phyloP scores from a whole-genome alignment of 129 eudicot species.

The Helichrysum umbraculigerum region DNA sequence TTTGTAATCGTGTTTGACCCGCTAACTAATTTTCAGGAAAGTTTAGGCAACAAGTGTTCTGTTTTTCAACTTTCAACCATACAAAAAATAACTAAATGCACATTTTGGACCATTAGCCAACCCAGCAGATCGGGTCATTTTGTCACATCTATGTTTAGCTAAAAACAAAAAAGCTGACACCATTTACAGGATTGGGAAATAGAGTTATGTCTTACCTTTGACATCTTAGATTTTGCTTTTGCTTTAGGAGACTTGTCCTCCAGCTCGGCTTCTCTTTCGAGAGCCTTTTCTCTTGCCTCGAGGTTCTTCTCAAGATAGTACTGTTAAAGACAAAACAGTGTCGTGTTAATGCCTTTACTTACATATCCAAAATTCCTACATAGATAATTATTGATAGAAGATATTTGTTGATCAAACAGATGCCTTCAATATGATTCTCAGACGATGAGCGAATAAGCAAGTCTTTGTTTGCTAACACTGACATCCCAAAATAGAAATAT shows the following conservation, averaged over 20 bases:
- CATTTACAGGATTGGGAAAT: not conserved
- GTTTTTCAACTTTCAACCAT: not conserved
- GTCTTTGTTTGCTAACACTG: not conserved
- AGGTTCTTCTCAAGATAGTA: conserved; percentile 98
- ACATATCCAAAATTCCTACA: not conserved
- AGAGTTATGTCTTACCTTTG: conserved; percentile 60
- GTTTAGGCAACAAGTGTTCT: not conserved
- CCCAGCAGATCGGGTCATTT: not conserved
- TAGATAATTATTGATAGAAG: not conserved
- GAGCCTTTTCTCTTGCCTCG: conserved; percentile 86
- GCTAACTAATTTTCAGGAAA: no score
- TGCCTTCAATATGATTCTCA: no score
- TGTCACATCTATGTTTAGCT: not conserved
- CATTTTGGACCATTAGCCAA: not conserved
- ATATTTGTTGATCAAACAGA: not conserved
- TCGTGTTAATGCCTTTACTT: not conserved
- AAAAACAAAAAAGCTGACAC: not conserved
- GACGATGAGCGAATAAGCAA: not conserved
- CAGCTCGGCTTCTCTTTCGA: conserved; percentile 91
- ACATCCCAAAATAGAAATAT: not conserved
- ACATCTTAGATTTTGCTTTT: conserved; percentile 97
- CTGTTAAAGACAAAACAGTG: conserved; percentile 39
- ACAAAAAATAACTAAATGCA: not conserved
- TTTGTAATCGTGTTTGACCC: not conserved
- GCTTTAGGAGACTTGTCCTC: conserved; percentile 88